These are phyloP conservation scores for Penicillium arizonense DNA, from an alignment of 495 filamentous ascomycete genomes.

Conservation along the genomic window DNA sequence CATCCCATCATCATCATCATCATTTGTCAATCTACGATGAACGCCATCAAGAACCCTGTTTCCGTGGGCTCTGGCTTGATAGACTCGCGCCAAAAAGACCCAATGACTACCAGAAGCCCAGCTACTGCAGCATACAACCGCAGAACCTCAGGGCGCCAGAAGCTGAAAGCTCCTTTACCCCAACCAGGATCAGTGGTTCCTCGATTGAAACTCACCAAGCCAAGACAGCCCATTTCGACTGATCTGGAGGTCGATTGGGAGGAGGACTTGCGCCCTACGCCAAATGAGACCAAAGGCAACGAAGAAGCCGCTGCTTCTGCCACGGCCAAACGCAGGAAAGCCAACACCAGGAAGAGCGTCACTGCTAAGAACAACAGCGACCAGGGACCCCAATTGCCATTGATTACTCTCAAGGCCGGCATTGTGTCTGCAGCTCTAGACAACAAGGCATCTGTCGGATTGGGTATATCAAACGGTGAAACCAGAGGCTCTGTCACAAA, in stretches of 20 bases:
- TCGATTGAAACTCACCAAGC: constrained; percentile 6
- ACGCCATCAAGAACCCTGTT: background rate
- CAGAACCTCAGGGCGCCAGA: background rate
- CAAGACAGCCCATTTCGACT: background rate
- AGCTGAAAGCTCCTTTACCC: constrained; percentile 1
- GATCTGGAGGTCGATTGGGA: constrained; percentile 30
- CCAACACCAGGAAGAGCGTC: background rate
- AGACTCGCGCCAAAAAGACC: background rate
- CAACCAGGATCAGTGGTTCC: constrained; percentile 12
- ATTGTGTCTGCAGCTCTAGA: background rate
- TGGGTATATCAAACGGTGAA: background rate
- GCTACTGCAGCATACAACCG: background rate
- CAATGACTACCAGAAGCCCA: background rate
- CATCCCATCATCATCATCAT: too few species aligned
- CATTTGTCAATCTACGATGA: background rate
- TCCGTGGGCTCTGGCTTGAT: background rate
- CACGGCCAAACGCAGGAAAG: constrained; percentile 17
- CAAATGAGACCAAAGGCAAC: constrained; percentile 10
- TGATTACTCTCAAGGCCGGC: constrained; percentile 2
- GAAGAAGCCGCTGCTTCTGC: constrained; percentile 15
- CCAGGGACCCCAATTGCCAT: constrained; percentile 4
- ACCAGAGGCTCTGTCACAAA: background rate
- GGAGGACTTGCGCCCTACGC: constrained; percentile 33
- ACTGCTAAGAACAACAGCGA: background rate
- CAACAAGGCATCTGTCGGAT: background rate